Evolutionary conservation across 2,329 filamentous ascomycete species (phyloP).

Genomic region (Pestalotiopsis sp.): DNA sequence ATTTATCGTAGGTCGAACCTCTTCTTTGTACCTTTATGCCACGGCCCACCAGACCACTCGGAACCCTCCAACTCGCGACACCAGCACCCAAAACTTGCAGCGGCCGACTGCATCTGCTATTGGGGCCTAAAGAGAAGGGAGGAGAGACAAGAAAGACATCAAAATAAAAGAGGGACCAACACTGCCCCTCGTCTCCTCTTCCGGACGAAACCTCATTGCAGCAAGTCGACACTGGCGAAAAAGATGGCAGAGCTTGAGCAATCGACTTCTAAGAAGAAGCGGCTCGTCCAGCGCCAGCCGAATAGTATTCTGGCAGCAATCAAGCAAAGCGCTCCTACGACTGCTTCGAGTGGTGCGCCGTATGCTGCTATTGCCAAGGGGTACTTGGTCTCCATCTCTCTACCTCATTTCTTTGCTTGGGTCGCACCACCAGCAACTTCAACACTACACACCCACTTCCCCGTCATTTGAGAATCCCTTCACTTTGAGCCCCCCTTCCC

Average conservation of each 20-base stretch:
- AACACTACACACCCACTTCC: neutral
- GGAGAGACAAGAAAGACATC: neutral
- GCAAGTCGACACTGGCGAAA: neutral
- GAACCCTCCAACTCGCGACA: neutral
- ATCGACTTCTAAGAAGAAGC: neutral
- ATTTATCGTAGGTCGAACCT: conserved; percentile 63
- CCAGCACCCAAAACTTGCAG: conserved; percentile 1
- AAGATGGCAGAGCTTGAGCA: neutral
- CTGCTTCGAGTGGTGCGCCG: conserved; percentile 17
- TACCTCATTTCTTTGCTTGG: neutral
- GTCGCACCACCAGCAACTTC: neutral
- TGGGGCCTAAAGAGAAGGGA: neutral
- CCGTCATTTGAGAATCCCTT: neutral
- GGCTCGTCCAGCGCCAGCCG: conserved; percentile 6
- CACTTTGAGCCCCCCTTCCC: neutral
- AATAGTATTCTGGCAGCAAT: neutral
- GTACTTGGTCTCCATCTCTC: conserved; percentile 20
- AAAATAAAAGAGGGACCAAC: neutral
- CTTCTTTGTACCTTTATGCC: neutral
- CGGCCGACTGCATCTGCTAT: conserved; percentile 2
- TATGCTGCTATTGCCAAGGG: conserved; percentile 28
- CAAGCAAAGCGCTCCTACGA: neutral
- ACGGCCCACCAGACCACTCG: neutral
- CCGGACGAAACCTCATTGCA: neutral
- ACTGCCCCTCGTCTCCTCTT: neutral